phyloP scores from a whole-genome alignment of 2,329 filamentous ascomycete genomes.

The Rhinocladiella similis region DNA sequence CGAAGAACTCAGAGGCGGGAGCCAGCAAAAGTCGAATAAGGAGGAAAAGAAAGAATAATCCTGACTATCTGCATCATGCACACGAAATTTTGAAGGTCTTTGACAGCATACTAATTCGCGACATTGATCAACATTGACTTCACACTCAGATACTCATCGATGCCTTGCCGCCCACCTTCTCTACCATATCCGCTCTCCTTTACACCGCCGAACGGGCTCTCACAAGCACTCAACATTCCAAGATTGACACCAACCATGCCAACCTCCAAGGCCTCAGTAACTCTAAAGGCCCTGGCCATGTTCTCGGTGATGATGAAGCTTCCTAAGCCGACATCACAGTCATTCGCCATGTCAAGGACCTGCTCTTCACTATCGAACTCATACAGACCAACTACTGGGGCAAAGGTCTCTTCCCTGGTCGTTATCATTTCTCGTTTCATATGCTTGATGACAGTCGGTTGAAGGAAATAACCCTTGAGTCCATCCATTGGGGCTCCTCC shows the following conservation, averaged over 20 bases:
- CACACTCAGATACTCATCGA: slow-evolving; percentile 35
- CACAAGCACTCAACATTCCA: slow-evolving; percentile 30
- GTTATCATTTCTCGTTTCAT: slow-evolving; percentile 31
- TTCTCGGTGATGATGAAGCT: slow-evolving; percentile 56
- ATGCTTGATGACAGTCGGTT: slow-evolving; percentile 30
- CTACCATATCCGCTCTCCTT: slow-evolving; percentile 49
- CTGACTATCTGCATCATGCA: neutral
- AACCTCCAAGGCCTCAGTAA: slow-evolving; percentile 72
- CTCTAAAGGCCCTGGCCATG: slow-evolving; percentile 57
- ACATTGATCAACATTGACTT: slow-evolving; percentile 31
- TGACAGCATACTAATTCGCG: slow-evolving; percentile 2
- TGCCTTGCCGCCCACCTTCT: slow-evolving; percentile 52
- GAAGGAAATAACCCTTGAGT: slow-evolving; percentile 41
- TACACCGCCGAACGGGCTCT: slow-evolving; percentile 31
- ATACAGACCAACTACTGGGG: slow-evolving; percentile 37
- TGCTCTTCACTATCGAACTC: slow-evolving; percentile 58
- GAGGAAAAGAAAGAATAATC: slow-evolving; percentile 6
- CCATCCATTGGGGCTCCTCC: slow-evolving; percentile 27
- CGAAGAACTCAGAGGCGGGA: slow-evolving; percentile 6
- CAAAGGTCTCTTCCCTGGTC: slow-evolving; percentile 62
- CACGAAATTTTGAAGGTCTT: neutral
- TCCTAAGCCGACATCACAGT: slow-evolving; percentile 54
- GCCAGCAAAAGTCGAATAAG: slow-evolving; percentile 3
- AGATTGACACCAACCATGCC: slow-evolving; percentile 75
- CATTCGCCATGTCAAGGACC: slow-evolving; percentile 58